Base-by-base conservation (phyloP, 1,139 yeast genomes). In the Candida glucosophila region DNA sequence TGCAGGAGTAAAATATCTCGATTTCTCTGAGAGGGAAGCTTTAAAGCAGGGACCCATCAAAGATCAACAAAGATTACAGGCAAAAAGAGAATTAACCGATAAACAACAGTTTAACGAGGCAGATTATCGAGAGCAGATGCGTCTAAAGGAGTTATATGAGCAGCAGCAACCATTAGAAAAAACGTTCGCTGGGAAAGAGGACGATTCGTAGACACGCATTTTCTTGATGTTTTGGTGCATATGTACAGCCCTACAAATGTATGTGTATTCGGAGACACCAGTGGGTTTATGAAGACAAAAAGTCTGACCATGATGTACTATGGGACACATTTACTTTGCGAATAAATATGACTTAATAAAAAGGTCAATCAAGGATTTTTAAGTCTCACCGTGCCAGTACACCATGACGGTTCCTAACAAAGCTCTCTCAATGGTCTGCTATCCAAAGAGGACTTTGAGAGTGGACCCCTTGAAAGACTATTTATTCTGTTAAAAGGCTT, bases 21-120 rank as follows among this genome's bases (percentile, higher is more conserved):
- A 81, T 47, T 66, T 63, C 19, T 52, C 68, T 31, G 92, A 81
- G 49, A 64, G 85, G 36, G 72, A 67, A 5, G 77, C 81, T 3
- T 59, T 80, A 28, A 73, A 78, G 36, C 85, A 77, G 44, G 93
- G 93, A 2, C 92, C 93, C 6, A 72, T 79, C 43, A 77, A 75
- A 41, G 93, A 81, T 45, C 82, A 83, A 8, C 73, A 66, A 35
- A 56, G 90, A 31, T 50, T 74, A 36, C 56, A 63, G 27, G 67
- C 60, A 28, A 71, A 70, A 45, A 52, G 48, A 29, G 51, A 36
- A 32, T 39, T 49, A 37, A 50, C 54, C 28, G 49, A 50, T 42
- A 64, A 65, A 40, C 61, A 58, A 41, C 38, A 48, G 35, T 70
- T 70, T 28, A 81, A 90, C 43, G 68, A 72, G 29, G 58, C 67